Base-by-base conservation (phyloP, 768 basidiomycete genomes). In the Obba rivulosa region DNA sequence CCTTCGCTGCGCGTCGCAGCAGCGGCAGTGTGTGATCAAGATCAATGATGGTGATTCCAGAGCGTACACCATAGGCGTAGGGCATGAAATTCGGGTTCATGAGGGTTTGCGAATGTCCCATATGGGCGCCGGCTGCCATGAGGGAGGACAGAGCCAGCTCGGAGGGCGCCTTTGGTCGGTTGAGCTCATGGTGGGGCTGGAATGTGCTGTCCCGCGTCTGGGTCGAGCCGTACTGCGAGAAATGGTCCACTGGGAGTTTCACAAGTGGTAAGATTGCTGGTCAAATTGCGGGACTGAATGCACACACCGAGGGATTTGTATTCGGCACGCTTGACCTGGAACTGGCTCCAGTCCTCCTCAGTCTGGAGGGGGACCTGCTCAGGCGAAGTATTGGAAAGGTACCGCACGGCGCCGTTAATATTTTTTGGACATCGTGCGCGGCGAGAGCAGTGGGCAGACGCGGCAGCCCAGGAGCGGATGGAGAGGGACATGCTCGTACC, bases 21-120 rank as follows among this genome's bases (percentile, higher is more conserved):
- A 92, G 82, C 4, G 94, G 92, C 4, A 98, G 72, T 0, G 96
- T 96, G 57, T 88, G 86, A 64, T 98, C 93, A 23, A 98, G 78
- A 68, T 98, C 92, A 65, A 98, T 97, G 65, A 97, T 77, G 41
- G 91, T 90, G 57, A 97, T 77, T 13, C 87, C 90, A 38, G 91
- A 80, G 47, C 96, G 89, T 14, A 81, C 80, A 52, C 94, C 96
- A 63, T 96, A 97, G 31, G 94, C 84, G 65, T 93, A 95, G 24
- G 94, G 89, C 57, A 86, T 73, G 58, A 92, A 93, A 64, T 90
- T 88, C 23, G 91, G 85, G 65, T 92, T 89, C 75, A 94, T 85
- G 56, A 91, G 79, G 4, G 83, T 76, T 34, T 79, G 77, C 28
- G 87, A 78, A 63, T 98, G 94, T 7, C 96, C 96, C 39, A 98